Evolutionary conservation across 1,284 basidiomycete genomes (phyloP).

Genomic region (Rugosomyces carneus): DNA sequence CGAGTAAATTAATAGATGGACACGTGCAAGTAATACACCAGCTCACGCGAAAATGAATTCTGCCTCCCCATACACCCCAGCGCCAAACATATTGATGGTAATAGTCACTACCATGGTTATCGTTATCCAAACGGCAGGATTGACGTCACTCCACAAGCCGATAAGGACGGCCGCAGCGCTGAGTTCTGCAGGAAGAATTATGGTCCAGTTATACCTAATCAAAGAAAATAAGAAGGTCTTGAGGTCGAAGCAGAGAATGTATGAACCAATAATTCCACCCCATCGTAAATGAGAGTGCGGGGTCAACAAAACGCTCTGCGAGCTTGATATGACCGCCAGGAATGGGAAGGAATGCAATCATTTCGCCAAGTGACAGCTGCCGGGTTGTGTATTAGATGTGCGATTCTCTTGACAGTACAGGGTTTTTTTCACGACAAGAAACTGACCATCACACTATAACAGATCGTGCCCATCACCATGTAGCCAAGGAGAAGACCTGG

Average conservation of each 20-base stretch:
- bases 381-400: not conserved
- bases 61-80: slow-evolving; percentile 67
- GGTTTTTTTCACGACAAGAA: not conserved
- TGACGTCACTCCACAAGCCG: slow-evolving; percentile 65
- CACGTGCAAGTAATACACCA: not conserved
- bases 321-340: slow-evolving; percentile 75
- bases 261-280: slow-evolving; percentile 76
- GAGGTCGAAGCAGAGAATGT: not conserved
- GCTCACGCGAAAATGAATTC: slow-evolving; percentile 67
- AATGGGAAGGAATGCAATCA: slow-evolving; percentile 67
- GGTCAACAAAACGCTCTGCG: slow-evolving; percentile 75
- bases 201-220: slow-evolving; percentile 56
- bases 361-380: slow-evolving; percentile 34
- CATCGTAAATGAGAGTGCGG: slow-evolving; percentile 76
- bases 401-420: not conserved
- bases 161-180: slow-evolving; percentile 76
- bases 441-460: slow-evolving; percentile 52
- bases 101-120: slow-evolving; percentile 69
- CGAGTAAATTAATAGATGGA: not conserved
- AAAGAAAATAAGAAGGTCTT: not conserved
- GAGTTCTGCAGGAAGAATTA: slow-evolving; percentile 73
- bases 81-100: slow-evolving; percentile 74
- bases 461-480: slow-evolving; percentile 53
- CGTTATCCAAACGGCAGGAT: slow-evolving; percentile 71
- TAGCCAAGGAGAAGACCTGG: slow-evolving; percentile 62